These are phyloP conservation scores for Rutstroemia sp. DNA, from an alignment of 2,329 filamentous ascomycete species.

Conservation along the genomic window DNA sequence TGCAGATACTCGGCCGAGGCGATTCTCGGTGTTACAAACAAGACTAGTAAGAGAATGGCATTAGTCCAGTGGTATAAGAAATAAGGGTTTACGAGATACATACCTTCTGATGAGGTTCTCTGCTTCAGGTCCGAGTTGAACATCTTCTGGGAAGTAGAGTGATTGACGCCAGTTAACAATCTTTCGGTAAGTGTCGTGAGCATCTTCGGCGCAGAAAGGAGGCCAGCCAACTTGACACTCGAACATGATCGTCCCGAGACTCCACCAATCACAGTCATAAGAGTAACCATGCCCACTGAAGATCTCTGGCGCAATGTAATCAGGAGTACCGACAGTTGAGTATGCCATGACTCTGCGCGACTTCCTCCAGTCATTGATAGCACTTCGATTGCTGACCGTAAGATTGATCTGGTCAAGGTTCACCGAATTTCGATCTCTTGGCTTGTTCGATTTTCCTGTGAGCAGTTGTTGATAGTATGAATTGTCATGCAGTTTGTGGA, in stretches of 20 bases:
- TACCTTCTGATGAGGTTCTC: conserved; percentile 90
- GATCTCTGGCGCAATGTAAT: conserved; percentile 98
- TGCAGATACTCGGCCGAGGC: conserved; percentile 78
- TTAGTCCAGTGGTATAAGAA: conserved; percentile 20
- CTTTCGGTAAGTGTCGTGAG: conserved; percentile 96
- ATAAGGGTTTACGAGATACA: conserved; percentile 25
- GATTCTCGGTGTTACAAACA: conserved; percentile 88
- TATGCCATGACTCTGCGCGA: conserved; percentile 94
- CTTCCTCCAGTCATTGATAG: conserved; percentile 98
- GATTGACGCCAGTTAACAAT: conserved; percentile 98
- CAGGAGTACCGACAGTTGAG: conserved; percentile 94
- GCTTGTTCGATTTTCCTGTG: conserved; percentile 64
- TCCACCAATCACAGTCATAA: conserved; percentile 99
- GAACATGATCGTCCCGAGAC: conserved; percentile 97
- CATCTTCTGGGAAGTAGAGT: conserved; percentile 93
- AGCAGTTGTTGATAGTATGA: conserved; percentile 97
- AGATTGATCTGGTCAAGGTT: conserved; percentile 97
- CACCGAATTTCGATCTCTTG: conserved; percentile 84
- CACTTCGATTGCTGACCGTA: conserved; percentile 92
- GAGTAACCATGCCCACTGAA: conserved; percentile 95
- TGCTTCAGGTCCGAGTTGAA: conserved; percentile 78
- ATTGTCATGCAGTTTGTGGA: conserved; percentile 96
- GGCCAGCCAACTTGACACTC: conserved; percentile 98
- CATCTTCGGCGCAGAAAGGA: conserved; percentile 96
- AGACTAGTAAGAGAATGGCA: conserved; percentile 49